phyloP scores from a whole-genome alignment of 371 early-diverging fungal species.

The Amoeboaphelidium occidentale region DNA sequence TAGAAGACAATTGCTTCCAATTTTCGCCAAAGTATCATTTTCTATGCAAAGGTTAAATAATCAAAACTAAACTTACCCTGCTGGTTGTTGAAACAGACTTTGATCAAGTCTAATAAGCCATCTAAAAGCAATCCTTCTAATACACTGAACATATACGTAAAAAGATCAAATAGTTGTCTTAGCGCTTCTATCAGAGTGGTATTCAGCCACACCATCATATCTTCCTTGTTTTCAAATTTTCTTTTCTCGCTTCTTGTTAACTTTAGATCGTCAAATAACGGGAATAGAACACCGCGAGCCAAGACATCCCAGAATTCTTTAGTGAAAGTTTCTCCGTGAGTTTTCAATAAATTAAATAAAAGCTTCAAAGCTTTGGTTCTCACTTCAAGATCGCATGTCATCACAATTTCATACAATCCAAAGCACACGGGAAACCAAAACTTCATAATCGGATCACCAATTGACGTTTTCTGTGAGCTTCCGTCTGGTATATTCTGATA shows the following conservation, averaged over 20 bases:
- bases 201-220: constrained; percentile 38
- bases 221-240: constrained; percentile 31
- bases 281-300: constrained; percentile 55
- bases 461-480: not conserved
- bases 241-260: constrained; percentile 13
- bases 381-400: constrained; percentile 74
- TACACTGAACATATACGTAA: constrained; percentile 40
- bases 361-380: constrained; percentile 54
- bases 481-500: not conserved
- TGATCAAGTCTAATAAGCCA: constrained; percentile 46
- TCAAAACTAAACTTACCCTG: constrained; percentile 19
- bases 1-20: constrained; percentile 71
- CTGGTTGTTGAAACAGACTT: constrained; percentile 34
- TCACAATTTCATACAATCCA: constrained; percentile 58
- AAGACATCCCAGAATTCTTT: constrained; percentile 55
- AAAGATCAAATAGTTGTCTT: constrained; percentile 58
- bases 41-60: constrained; percentile 13
- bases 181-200: constrained; percentile 66
- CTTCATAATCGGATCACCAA: constrained; percentile 35
- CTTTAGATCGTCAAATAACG: constrained; percentile 60
- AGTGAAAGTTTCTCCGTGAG: constrained; percentile 37
- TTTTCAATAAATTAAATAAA: constrained; percentile 50
- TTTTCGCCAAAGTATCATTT: constrained; percentile 65
- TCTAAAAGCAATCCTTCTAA: constrained; percentile 36
- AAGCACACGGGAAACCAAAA: constrained; percentile 65